Conservation (phyloP, 176 grass and related monocot species). For the Microstegium vimineum region DNA sequence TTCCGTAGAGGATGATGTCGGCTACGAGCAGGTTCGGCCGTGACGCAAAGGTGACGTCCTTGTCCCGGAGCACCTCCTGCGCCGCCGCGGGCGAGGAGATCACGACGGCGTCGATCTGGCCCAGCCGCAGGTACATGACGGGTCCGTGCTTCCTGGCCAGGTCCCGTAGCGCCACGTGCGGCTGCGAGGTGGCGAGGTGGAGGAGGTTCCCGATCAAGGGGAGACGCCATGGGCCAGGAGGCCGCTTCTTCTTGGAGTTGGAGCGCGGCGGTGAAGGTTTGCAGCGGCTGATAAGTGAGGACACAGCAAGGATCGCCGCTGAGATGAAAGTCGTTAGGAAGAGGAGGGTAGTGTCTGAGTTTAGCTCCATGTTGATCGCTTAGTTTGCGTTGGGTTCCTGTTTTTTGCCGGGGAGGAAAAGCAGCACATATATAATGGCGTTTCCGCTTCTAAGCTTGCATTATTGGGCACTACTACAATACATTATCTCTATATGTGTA, state of each 20-base stretch:
- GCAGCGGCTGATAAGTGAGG: too few relatives aligned
- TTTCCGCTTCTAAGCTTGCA: too few relatives aligned
- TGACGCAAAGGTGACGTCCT: too few relatives aligned
- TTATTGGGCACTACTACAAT: too few relatives aligned
- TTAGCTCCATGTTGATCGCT: background rate
- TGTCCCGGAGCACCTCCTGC: conserved; percentile 6
- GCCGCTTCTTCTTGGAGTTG: background rate
- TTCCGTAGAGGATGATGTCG: conserved; percentile 30
- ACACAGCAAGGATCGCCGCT: background rate
- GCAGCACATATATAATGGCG: too few relatives aligned
- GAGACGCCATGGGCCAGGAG: conserved; percentile 14
- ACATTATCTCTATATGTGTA: too few relatives aligned
- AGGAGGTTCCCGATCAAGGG: conserved; percentile 23
- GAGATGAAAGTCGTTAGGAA: background rate
- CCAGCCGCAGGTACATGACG: conserved; percentile 38
- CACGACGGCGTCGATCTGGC: conserved; percentile 29
- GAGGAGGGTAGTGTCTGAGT: background rate
- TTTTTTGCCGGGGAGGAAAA: too few relatives aligned
- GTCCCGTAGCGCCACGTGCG: conserved; percentile 2
- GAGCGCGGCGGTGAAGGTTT: background rate
- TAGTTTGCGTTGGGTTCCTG: too few relatives aligned
- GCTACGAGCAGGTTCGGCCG: conserved; percentile 2
- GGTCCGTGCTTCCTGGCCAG: conserved; percentile 14
- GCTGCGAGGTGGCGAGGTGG: conserved; percentile 5
- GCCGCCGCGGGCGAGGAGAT: conserved; percentile 31